Conservation (phyloP, 208 protist species). For the Tritrichomonas musculus region DNA sequence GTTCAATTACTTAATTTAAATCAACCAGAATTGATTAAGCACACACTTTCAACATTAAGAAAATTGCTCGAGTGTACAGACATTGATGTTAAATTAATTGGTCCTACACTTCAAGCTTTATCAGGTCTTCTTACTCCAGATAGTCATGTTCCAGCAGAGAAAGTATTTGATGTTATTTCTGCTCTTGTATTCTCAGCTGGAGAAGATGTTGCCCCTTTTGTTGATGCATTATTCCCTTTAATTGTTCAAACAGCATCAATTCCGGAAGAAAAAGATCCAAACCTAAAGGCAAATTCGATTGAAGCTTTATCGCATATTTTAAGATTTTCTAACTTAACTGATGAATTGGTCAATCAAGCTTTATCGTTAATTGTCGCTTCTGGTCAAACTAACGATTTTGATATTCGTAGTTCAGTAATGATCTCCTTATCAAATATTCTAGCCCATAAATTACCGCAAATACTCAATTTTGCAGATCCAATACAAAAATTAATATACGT, state of each 20-base stretch:
- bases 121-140: not conserved
- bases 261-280: not conserved
- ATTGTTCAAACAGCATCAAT: not conserved
- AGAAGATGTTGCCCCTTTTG: not conserved
- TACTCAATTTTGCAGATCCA: not conserved
- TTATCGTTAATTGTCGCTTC: not conserved
- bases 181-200: not conserved
- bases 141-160: not conserved
- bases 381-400: not conserved
- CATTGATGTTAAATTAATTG: not conserved
- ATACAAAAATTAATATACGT: not conserved
- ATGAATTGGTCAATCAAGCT: not conserved
- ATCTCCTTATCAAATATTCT: not conserved
- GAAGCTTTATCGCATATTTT: not conserved
- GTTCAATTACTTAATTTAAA: not conserved
- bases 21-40: not conserved
- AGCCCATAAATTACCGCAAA: not conserved
- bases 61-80: not conserved
- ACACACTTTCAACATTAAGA: not conserved
- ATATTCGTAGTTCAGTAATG: not conserved
- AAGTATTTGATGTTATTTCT: not conserved
- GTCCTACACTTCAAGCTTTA: not conserved
- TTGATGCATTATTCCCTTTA: not conserved
- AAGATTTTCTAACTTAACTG: not conserved
- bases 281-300: not conserved